Base-by-base conservation (phyloP, 345 rosid genomes). In the Isatis tinctoria region DNA sequence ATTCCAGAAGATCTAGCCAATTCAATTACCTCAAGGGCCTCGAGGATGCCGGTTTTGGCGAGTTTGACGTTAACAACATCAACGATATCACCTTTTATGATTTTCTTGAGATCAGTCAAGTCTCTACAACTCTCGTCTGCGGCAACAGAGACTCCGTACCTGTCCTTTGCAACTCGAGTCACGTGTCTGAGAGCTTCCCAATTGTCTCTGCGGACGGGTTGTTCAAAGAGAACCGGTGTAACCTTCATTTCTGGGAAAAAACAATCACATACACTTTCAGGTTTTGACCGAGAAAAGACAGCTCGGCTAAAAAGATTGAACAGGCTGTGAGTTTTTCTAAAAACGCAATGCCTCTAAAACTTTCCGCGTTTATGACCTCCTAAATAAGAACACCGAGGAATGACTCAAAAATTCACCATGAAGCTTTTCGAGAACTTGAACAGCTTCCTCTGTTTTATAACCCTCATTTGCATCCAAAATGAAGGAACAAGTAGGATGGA, bases 391-490 rank as follows among this genome's bases (percentile, higher is more conserved):
- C 5, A 35, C 8, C 6, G 2, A 39, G 0, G 14, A 64, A 66
- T 60, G 59, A 78, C 33, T 20, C 30, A 30, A 6, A 62, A 8
- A 10, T 82, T 69, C 86, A 91, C 95, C 92, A 68, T 87, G 85
- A 74, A 94, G 83, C 62, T 71, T 87, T 70, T 90, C 83, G 43
- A 95, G 91, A 81, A 90, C 96, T 80, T 83, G 82, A 76, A 95
- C 80, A 70, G 97, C 97, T 81, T 90, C 97, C 58, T 85, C 74
- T 6, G 90, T 74, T 39, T 68, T 84, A 75, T 91, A 94, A 30
- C 98, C 98, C 80, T 94, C 97, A 68, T 94, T 94, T 67, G 98
- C 98, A 78, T 94, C 98, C 85, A 94, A 78, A 73, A 94, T 90
- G 78, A 91, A 91, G 17, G 81, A 86, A 77, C 93, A 91, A 75